Conservation (phyloP, 164 flowering plant genomes). For the Vitis riparia region DNA sequence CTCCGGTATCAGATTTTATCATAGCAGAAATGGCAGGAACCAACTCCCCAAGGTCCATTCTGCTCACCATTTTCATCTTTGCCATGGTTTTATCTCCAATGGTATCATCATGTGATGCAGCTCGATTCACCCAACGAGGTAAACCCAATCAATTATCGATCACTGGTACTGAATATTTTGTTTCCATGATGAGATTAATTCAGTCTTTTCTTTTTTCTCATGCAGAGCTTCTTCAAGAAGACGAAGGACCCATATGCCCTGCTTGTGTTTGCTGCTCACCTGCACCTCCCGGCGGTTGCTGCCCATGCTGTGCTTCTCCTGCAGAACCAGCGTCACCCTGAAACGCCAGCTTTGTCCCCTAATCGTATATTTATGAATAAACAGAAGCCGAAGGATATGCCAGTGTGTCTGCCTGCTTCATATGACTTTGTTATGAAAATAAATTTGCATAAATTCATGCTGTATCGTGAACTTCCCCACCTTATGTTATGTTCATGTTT, state of each 20-base stretch:
- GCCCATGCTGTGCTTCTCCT: constrained; percentile 14
- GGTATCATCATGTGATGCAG: constrained; percentile 1
- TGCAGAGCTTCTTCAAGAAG: neutral
- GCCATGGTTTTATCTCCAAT: constrained; percentile 9
- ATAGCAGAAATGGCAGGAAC: no score
- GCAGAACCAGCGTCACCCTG: neutral
- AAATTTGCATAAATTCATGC: no score
- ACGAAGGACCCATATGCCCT: constrained; percentile 3
- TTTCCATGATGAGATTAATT: no score
- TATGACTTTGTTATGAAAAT: no score
- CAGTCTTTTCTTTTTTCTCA: neutral
- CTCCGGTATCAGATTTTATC: no score
- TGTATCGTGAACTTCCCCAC: no score
- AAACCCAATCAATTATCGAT: neutral
- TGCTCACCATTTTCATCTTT: constrained; percentile 10
- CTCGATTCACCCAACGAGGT: constrained; percentile 8
- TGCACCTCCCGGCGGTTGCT: constrained; percentile 16
- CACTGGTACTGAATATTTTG: no score
- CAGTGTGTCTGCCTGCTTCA: no score
- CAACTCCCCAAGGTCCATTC: neutral
- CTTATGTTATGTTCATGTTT: no score
- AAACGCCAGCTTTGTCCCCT: no score
- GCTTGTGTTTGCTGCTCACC: constrained; percentile 23
- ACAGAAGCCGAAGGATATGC: no score
- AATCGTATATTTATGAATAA: no score